Conservation (phyloP, 139 green algal species). For the Chlorella sorokiniana region DNA sequence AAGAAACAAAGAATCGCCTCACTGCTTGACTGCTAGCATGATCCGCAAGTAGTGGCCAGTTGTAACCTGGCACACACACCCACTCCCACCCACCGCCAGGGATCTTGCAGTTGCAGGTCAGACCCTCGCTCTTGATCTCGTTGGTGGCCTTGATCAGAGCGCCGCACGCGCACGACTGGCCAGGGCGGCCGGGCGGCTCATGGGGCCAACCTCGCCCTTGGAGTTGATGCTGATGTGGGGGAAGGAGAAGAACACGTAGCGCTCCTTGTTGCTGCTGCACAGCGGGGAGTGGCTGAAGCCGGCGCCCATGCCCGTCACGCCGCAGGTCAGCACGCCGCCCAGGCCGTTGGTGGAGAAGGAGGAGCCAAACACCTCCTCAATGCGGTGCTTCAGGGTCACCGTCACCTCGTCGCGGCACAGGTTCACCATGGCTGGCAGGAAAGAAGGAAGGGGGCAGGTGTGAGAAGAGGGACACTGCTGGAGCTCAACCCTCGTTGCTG, state of each 20-base stretch:
- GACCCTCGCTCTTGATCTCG: constrained; percentile 49
- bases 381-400: constrained; percentile 68
- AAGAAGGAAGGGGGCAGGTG: not conserved
- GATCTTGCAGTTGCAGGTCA: constrained; percentile 50
- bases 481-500: not conserved
- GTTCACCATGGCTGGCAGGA: constrained; percentile 71
- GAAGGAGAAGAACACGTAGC: constrained; percentile 92
- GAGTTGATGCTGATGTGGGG: constrained; percentile 87
- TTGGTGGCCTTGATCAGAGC: constrained; percentile 58
- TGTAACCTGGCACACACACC: not conserved
- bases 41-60: too few relatives aligned
- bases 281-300: constrained; percentile 63
- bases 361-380: constrained; percentile 76
- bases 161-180: constrained; percentile 78
- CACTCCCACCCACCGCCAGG: constrained; percentile 49
- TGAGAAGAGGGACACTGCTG: not conserved
- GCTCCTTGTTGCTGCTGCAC: constrained; percentile 55
- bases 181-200: constrained; percentile 66
- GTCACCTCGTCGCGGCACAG: constrained; percentile 91
- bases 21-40: not conserved
- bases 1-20: not conserved
- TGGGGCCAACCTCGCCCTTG: constrained; percentile 64
- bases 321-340: constrained; percentile 81
- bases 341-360: constrained; percentile 86
- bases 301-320: constrained; percentile 73